phyloP scores from a whole-genome alignment of 2,329 filamentous ascomycete genomes.

The Ascochyta fabae region DNA sequence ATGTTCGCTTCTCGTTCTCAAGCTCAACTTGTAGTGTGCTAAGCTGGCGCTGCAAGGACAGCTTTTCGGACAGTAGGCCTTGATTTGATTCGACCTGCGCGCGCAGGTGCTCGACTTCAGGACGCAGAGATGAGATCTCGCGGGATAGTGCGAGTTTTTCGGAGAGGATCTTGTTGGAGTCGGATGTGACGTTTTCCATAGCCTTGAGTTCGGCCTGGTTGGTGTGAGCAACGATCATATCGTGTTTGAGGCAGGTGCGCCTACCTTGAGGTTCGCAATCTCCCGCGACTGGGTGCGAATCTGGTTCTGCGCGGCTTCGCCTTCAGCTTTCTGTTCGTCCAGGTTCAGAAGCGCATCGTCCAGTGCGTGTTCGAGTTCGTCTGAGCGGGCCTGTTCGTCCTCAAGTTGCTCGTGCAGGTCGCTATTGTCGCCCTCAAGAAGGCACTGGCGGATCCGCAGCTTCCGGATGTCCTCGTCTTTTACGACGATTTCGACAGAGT shows the following conservation, averaged over 20 bases:
- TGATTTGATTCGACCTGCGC: constrained; percentile 68
- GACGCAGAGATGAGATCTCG: constrained; percentile 64
- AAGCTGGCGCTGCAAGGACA: constrained; percentile 78
- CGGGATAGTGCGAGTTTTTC: constrained; percentile 68
- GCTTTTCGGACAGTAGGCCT: constrained; percentile 76
- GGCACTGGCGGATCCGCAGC: constrained; percentile 67
- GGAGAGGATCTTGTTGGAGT: constrained; percentile 72
- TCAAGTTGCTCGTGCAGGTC: constrained; percentile 69
- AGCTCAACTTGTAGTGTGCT: constrained; percentile 79
- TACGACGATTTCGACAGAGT: constrained; percentile 70
- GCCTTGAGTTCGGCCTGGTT: constrained; percentile 72
- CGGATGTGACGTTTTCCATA: constrained; percentile 69
- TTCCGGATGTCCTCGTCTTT: constrained; percentile 78
- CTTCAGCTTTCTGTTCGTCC: constrained; percentile 55
- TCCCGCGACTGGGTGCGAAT: constrained; percentile 61
- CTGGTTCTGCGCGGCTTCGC: constrained; percentile 57
- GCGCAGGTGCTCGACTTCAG: constrained; percentile 68
- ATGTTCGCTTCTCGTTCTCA: constrained; percentile 78
- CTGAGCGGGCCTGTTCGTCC: constrained; percentile 66
- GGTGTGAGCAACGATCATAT: constrained; percentile 31
- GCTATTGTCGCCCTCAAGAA: constrained; percentile 76
- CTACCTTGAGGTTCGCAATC: constrained; percentile 62
- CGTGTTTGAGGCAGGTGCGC: constrained; percentile 55
- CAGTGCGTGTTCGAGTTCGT: constrained; percentile 59
- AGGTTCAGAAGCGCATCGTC: constrained; percentile 57